A percentile compares a stretch with the other conserved stretches of the same genome.
Evolutionary conservation across 352 stramenopile species (phyloP).

Genomic region (Pythium sp.): DNA sequence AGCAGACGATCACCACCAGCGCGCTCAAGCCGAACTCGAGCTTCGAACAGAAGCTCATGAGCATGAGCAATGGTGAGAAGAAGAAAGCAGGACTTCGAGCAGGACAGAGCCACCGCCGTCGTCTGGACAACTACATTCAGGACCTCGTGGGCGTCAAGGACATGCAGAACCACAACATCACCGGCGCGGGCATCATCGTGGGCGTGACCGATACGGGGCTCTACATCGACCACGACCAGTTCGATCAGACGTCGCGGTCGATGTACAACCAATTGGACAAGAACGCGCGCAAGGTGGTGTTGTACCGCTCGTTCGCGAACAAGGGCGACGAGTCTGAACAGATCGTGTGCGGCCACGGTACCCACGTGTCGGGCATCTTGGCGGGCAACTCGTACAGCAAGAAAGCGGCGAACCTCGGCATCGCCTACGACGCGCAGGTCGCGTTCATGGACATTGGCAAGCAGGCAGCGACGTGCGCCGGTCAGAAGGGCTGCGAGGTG

Average conservation of each 20-base stretch:
- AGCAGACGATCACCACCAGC: constrained; percentile 42
- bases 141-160: constrained; percentile 50
- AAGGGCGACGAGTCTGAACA: constrained; percentile 58
- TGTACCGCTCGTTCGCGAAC: constrained; percentile 81
- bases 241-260: constrained; percentile 47
- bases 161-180: constrained; percentile 66
- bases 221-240: constrained; percentile 80
- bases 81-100: background rate
- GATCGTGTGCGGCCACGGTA: constrained; percentile 80
- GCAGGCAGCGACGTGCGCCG: constrained; percentile 37
- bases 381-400: constrained; percentile 55
- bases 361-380: constrained; percentile 83
- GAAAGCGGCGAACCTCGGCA: constrained; percentile 47
- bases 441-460: constrained; percentile 89
- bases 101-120: constrained; percentile 8
- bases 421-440: constrained; percentile 75
- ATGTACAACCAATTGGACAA: constrained; percentile 60
- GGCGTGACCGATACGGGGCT: constrained; percentile 75
- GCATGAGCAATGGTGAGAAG: background rate
- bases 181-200: constrained; percentile 56
- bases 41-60: constrained; percentile 42
- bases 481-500: constrained; percentile 50
- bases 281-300: constrained; percentile 73
- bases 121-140: constrained; percentile 53
- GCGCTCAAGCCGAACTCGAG: constrained; percentile 26